These are phyloP conservation scores for Simplicillium aogashimaense DNA, from an alignment of 2,329 filamentous ascomycete genomes.

Conservation along the genomic window DNA sequence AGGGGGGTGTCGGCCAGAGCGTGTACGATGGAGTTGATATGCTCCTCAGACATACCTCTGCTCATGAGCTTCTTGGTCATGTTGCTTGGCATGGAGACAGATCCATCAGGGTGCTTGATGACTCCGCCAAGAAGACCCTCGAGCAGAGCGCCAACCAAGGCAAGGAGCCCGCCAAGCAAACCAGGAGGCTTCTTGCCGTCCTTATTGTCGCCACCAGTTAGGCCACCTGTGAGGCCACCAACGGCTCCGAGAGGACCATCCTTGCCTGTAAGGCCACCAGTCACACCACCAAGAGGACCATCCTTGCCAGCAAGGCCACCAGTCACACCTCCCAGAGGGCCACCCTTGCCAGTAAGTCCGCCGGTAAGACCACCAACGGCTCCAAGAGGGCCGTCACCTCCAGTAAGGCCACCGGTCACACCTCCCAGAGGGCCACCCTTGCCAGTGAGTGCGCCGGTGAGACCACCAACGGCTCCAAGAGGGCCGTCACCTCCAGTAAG, in stretches of 20 bases:
- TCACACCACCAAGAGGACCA: not conserved
- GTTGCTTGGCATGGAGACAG: not conserved
- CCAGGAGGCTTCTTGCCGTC: too few relatives aligned
- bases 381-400: not conserved
- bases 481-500: not conserved
- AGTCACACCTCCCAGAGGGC: constrained; percentile 1
- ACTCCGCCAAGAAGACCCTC: too few relatives aligned
- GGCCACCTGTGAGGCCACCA: too few relatives aligned
- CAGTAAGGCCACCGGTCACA: not conserved
- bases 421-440: constrained; percentile 3
- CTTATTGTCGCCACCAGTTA: too few relatives aligned
- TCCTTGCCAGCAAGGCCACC: not conserved
- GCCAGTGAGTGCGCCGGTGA: not conserved
- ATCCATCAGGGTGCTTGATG: too few relatives aligned
- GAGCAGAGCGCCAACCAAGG: too few relatives aligned
- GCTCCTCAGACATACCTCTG: not conserved
- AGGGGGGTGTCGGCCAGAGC: not conserved
- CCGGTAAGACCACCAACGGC: constrained; percentile 2
- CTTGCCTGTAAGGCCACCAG: not conserved
- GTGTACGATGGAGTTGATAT: not conserved
- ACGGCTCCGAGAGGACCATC: too few relatives aligned
- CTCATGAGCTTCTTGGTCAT: not conserved
- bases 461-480: not conserved
- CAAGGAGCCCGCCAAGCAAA: too few relatives aligned
- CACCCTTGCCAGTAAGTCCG: not conserved